These are phyloP conservation scores for Bocquillonia castaneifolia DNA, from an alignment of 441 rosid genomes.

Conservation along the genomic window DNA sequence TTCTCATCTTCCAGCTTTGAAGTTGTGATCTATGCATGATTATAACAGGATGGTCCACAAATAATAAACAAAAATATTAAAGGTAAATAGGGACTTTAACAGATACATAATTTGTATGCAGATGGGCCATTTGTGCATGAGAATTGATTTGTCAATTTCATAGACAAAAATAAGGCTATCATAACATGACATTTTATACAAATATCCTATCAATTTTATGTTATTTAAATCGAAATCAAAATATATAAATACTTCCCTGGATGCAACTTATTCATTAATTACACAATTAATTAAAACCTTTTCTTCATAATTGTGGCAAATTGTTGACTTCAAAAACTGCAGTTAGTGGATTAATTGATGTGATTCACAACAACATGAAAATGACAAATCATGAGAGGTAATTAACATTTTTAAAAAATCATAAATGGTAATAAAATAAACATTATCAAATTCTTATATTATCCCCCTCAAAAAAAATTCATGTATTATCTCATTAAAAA, in stretches of 20 bases:
- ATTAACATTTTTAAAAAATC: no score
- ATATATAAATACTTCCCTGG: neutral
- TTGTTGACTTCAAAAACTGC: neutral
- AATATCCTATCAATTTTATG: slow-evolving; percentile 2
- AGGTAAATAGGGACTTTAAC: neutral
- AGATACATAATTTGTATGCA: neutral
- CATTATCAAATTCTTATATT: no score
- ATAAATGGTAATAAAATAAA: neutral
- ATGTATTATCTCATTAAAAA: no score
- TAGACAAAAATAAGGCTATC: neutral
- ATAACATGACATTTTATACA: slow-evolving; percentile 6
- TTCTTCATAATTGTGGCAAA: neutral
- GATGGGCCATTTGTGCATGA: slow-evolving; percentile 1
- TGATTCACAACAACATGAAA: slow-evolving; percentile 5
- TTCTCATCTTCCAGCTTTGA: neutral
- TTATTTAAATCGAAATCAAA: neutral
- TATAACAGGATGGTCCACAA: slow-evolving; percentile 18
- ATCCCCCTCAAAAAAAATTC: no score
- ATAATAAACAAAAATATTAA: neutral
- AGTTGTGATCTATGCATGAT: slow-evolving; percentile 2
- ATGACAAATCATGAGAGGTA: neutral
- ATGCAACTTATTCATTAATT: neutral
- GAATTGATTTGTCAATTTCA: slow-evolving; percentile 22
- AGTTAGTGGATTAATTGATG: neutral
- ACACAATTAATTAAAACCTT: neutral